Evolutionary conservation across 176 grass and related monocot genomes (phyloP).

Genomic region (Ensete ventricosum): DNA sequence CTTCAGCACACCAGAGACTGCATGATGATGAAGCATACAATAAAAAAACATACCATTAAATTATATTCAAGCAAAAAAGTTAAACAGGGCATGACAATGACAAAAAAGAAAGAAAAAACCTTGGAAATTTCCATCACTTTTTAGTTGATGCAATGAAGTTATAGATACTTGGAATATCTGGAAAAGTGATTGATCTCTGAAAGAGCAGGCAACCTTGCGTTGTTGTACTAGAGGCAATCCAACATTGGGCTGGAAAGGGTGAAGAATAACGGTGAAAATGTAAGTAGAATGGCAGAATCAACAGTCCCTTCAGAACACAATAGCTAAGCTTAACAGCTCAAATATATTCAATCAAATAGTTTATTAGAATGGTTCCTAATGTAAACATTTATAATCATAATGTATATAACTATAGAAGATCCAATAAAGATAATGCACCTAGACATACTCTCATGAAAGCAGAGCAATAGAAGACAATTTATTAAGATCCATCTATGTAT

Average conservation of each 20-base stretch:
- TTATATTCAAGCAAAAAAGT: background rate
- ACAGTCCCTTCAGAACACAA: no score
- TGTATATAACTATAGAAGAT: no score
- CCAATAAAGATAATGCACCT: no score
- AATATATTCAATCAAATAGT: no score
- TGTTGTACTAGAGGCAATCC: conserved; percentile 57
- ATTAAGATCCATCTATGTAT: no score
- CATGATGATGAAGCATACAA: background rate
- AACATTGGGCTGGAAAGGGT: conserved; percentile 34
- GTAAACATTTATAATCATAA: no score
- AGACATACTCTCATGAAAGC: no score
- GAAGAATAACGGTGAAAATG: no score
- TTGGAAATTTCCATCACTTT: conserved; percentile 62
- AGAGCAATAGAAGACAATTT: no score
- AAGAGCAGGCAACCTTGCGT: conserved; percentile 69
- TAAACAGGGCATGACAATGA: background rate
- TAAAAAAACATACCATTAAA: conserved; percentile 12
- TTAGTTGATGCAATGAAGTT: conserved; percentile 85
- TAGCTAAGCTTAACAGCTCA: no score
- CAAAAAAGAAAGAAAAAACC: conserved; percentile 33
- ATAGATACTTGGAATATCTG: conserved; percentile 98
- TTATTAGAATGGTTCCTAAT: no score
- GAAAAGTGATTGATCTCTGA: conserved; percentile 88
- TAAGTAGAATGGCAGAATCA: no score
- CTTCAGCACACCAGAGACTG: conserved; percentile 57